These are phyloP conservation scores for Nicotiana attenuata DNA, from an alignment of 257 asterid genomes.

Conservation along the genomic window DNA sequence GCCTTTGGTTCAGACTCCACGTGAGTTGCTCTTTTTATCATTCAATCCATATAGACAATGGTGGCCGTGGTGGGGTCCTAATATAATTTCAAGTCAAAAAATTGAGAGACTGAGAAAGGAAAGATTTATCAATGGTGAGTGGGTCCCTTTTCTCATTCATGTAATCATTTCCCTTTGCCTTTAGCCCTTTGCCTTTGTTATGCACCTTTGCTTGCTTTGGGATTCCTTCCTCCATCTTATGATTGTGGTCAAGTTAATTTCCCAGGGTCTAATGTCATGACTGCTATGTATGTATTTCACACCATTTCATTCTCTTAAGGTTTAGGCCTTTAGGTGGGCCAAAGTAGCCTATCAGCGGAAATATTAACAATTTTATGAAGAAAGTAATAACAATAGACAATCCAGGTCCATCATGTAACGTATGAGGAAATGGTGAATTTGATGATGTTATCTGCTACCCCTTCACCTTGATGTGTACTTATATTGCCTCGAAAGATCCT, in stretches of 20 bases:
- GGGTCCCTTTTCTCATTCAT: constrained; percentile 10
- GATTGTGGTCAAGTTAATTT: background rate
- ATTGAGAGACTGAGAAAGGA: constrained; percentile 32
- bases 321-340: background rate
- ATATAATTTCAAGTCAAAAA: constrained; percentile 40
- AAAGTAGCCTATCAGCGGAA: background rate
- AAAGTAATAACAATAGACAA: background rate
- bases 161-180: constrained; percentile 10
- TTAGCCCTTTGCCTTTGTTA: constrained; percentile 2
- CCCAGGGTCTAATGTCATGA: background rate
- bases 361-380: background rate
- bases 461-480: background rate
- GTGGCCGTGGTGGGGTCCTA: constrained; percentile 76
- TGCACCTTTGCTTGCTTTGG: constrained; percentile 9
- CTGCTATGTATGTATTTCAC: no score
- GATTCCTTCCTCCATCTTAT: constrained; percentile 10
- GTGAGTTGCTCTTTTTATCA: constrained; percentile 99
- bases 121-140: constrained; percentile 8
- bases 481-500: background rate
- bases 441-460: background rate
- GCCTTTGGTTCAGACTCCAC: constrained; percentile 94
- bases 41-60: constrained; percentile 93
- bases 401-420: background rate
- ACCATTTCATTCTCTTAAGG: background rate
- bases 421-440: background rate